phyloP scores from a whole-genome alignment of 148 eudicot genomes.

The Persicaria maculosa region DNA sequence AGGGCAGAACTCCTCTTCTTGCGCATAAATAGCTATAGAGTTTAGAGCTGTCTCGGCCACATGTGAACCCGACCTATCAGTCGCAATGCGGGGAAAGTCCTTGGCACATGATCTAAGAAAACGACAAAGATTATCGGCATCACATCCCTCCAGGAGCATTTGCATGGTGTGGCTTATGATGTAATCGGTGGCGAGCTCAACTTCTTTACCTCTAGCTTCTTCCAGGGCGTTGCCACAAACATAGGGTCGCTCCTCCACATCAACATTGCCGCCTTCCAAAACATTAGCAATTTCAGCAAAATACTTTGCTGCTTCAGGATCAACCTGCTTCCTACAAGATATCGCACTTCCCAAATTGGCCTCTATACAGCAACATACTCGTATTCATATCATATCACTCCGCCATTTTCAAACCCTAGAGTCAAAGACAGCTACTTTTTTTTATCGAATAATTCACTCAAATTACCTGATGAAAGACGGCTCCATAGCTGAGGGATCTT shows the following conservation, averaged over 20 bases:
- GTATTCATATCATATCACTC: too few species aligned
- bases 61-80: slow-evolving; percentile 83
- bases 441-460: background rate
- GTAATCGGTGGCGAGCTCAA: slow-evolving; percentile 80
- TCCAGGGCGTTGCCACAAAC: slow-evolving; percentile 88
- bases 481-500: slow-evolving; percentile 23
- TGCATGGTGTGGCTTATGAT: slow-evolving; percentile 78
- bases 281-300: slow-evolving; percentile 68
- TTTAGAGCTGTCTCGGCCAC: slow-evolving; percentile 89
- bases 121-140: slow-evolving; percentile 61
- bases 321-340: slow-evolving; percentile 63
- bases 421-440: background rate
- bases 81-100: slow-evolving; percentile 54
- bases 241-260: slow-evolving; percentile 55
- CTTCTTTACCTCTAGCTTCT: slow-evolving; percentile 85
- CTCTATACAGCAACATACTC: too few species aligned
- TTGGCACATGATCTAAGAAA: slow-evolving; percentile 70
- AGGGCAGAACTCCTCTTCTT: slow-evolving; percentile 40
- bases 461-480: slow-evolving; percentile 57
- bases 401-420: background rate
- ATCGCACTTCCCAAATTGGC: background rate
- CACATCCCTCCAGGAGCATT: slow-evolving; percentile 72
- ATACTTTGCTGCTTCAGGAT: slow-evolving; percentile 81
- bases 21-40: slow-evolving; percentile 63
- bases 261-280: slow-evolving; percentile 61